Evolutionary conservation across 345 rosid species (phyloP), one percentile per base, ranked within the genome.

Genomic region (Brassica carinata): DNA sequence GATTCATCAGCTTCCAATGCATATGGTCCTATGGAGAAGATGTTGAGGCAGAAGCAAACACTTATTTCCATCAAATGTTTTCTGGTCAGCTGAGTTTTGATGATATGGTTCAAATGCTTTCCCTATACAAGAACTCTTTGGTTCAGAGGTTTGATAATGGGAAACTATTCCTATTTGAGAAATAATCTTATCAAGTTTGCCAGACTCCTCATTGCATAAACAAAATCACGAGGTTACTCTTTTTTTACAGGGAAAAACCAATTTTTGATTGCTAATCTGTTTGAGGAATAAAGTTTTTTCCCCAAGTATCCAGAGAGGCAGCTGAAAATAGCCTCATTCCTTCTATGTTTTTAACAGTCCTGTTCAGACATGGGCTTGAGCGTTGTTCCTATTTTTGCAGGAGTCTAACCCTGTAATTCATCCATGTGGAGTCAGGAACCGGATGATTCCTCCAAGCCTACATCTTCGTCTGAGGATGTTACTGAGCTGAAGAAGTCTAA

Each of bases 241-340:
- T 74, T n/a, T n/a, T 27, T n/a, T 6, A 70, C 92, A 96, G 99
- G n/a, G 99, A 96, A n/a, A 87, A 89, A 48, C 82, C 74, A 34
- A 96, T 96, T 83, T 93, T 87, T 84, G 98, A 93, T n/a, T 85
- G 96, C 84, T 27, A 93, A 96, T 87, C 89, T 96, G 43, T 96
- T 96, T 36, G 99, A 96, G 86, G 99, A 96, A 74, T 93, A 96
- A 84, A 90, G 87, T 10, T 96, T 93, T 84, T 96, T 96, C 81
- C 96, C 96, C 61, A 96, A n/a, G n/a, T 96, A 93, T 87, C 99
- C 99, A 1, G 99, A 96, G 82, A 88, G 92, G 79, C 98, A 96
- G 83, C 93, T 96, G 63, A 93, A 85, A 86, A 90, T 91, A 75
- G 97, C 98, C 38, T 94, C 99, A 31, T 31, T 31, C 34, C 34